Evolutionary conservation across 2,329 filamentous ascomycete genomes (phyloP), one percentile per base, ranked within the genome.

Genomic region (Pseudocercospora fuligena): DNA sequence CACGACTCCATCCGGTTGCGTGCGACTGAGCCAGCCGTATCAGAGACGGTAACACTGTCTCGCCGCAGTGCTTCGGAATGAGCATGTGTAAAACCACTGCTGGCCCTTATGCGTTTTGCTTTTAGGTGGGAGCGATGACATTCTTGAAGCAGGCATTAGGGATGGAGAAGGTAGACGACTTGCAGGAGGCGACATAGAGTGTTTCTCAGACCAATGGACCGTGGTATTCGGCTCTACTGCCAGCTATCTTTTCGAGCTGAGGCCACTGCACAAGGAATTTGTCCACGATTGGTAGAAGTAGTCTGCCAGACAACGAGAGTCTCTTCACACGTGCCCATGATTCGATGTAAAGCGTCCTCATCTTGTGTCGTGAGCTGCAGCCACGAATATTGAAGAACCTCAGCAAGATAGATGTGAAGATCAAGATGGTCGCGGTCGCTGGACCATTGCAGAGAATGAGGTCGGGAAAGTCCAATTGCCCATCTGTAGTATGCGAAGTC

Each of bases 371-470:
- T 7, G 74, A 75, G 43, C 79, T 69, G 33, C 74, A 78, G 9
- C 80, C 78, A 58, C 70, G 67, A 5, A 79, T 58, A 65, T 83
- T 74, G 66, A 85, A 81, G 73, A 87, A 83, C n/a, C 86, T 83
- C 60, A 91, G 73, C 14, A 88, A 57, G 2, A 86, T 78, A 0
- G 83, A 82, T 0, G 87, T 87, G 2, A 89, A 75, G 3, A 90
- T 78, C 57, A 97, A 83, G 40, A 97, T 89, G 67, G 97, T 92
- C 0, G 90, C 92, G 0, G 93, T 97, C 0, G 91, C 94, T 0
- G 94, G 94, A 0, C 94, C 94, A 75, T 98, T 97, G 60, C 91
- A 93, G 62, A 96, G 82, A 62, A 98, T 90, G 1, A 94, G 80
- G 73, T 92, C 89, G 0, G 93, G 94, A 66, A 87, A 89, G 61